Evolutionary conservation across 768 basidiomycete species (phyloP).

Genomic region (Suillus decipiens): DNA sequence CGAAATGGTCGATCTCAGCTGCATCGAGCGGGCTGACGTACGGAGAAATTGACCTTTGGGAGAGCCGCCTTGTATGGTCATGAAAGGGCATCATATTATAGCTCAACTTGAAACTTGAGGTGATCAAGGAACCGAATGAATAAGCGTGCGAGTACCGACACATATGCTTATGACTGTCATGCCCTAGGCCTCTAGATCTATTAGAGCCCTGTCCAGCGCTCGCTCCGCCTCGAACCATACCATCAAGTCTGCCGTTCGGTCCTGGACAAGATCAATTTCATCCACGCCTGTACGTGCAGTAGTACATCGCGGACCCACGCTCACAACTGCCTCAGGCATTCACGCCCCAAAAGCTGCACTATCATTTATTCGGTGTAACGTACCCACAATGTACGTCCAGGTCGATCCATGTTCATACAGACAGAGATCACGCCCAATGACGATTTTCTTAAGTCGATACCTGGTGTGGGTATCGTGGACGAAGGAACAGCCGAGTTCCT

Average conservation of each 20-base stretch:
- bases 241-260: conserved; percentile 18
- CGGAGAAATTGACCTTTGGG: neutral
- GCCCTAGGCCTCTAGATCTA: conserved; percentile 20
- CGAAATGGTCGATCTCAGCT: conserved; percentile 41
- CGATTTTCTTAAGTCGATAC: conserved; percentile 97
- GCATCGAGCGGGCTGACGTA: conserved; percentile 20
- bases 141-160: neutral
- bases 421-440: conserved; percentile 97
- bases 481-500: conserved; percentile 93
- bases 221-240: conserved; percentile 11
- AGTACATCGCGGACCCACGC: conserved; percentile 33
- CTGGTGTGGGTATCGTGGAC: conserved; percentile 85
- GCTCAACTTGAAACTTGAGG: too few relatives aligned
- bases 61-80: neutral
- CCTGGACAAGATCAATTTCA: conserved; percentile 27
- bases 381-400: conserved; percentile 40
- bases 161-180: conserved; percentile 11
- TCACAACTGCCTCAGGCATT: conserved; percentile 37
- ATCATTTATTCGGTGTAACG: neutral
- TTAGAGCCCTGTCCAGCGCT: conserved; percentile 15
- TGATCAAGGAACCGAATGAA: neutral
- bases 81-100: neutral
- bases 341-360: conserved; percentile 15
- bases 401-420: conserved; percentile 98
- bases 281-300: conserved; percentile 20